These are phyloP conservation scores for Euphorbia tirucalli DNA, from an alignment of 345 rosid genomes.

Conservation along the genomic window DNA sequence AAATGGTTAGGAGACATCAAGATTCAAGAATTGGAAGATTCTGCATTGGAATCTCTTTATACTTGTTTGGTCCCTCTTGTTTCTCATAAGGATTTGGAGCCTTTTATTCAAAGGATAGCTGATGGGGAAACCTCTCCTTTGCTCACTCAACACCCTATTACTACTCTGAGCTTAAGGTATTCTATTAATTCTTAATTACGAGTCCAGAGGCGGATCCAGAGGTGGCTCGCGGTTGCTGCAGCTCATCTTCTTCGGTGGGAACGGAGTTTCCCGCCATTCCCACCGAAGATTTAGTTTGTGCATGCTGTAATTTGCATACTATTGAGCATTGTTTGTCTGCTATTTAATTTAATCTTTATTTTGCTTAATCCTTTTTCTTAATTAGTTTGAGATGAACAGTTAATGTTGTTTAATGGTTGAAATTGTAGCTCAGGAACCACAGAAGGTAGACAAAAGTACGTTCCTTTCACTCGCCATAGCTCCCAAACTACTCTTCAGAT, in stretches of 20 bases:
- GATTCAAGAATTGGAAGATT: conserved; percentile 49
- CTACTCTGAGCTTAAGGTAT: conserved; percentile 76
- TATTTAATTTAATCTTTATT: too few relatives aligned
- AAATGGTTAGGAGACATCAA: conserved; percentile 56
- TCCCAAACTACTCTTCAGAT: conserved; percentile 74
- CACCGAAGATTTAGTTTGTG: too few relatives aligned
- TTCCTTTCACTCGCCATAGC: conserved; percentile 79
- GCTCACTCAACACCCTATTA: conserved; percentile 69
- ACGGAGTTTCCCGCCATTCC: too few relatives aligned
- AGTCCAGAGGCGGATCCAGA: too few relatives aligned
- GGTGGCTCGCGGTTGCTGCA: too few relatives aligned
- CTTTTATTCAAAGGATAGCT: conserved; percentile 73
- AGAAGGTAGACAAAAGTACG: conserved; percentile 79
- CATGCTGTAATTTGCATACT: too few relatives aligned
- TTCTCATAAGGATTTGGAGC: conserved; percentile 84
- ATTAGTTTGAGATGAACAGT: too few relatives aligned
- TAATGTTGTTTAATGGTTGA: neutral
- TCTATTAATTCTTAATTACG: too few relatives aligned
- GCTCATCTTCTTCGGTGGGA: too few relatives aligned
- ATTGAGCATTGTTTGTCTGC: too few relatives aligned
- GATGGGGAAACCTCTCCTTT: conserved; percentile 74
- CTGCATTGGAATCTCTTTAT: conserved; percentile 64
- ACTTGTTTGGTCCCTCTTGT: conserved; percentile 69
- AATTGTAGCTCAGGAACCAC: conserved; percentile 85
- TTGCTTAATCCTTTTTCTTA: too few relatives aligned